Conservation (phyloP, 176 grass and related monocot species). For the Leersia perrieri region DNA sequence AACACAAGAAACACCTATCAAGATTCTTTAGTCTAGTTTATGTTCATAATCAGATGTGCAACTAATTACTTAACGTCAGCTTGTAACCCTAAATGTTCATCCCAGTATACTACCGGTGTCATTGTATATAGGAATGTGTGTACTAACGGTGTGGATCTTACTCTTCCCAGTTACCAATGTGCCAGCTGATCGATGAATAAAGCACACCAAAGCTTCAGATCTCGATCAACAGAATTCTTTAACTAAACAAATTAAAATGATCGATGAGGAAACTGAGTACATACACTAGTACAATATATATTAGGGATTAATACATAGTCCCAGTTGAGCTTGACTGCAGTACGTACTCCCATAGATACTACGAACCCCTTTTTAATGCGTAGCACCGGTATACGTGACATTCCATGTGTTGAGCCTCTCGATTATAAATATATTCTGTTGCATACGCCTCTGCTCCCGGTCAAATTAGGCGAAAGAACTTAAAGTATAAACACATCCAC, state of each 20-base stretch:
- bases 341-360: background rate
- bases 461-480: constrained; percentile 17
- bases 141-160: background rate
- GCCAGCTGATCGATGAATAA: background rate
- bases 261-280: background rate
- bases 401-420: constrained; percentile 29
- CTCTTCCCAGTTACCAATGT: background rate
- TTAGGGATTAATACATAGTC: no score
- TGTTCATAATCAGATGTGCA: no score
- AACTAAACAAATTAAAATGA: background rate
- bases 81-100: no score
- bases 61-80: no score
- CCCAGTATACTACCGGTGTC: background rate
- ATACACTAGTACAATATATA: no score
- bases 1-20: no score
- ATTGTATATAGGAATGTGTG: background rate
- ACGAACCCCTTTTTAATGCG: background rate
- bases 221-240: constrained; percentile 7
- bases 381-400: constrained; percentile 9
- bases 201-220: background rate
- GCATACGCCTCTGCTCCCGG: background rate
- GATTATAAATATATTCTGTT: background rate
- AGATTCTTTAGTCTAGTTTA: no score
- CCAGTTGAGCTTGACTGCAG: background rate
- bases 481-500: background rate